Evolutionary conservation across 768 basidiomycete species (phyloP).

Genomic region (Candolleomyces eurysporus): DNA sequence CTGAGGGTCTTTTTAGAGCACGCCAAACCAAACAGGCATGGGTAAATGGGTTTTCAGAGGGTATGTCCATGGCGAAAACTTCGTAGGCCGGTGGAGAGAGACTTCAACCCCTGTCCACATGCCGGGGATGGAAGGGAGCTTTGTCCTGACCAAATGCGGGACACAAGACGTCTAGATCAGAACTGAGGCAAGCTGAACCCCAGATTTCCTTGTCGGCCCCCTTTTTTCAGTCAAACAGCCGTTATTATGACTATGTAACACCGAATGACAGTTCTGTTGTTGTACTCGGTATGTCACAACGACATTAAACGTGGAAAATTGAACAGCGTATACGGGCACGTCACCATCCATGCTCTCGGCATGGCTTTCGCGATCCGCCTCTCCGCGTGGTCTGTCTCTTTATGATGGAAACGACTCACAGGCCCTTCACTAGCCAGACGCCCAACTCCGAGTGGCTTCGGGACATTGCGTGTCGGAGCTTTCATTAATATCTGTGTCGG

Average conservation of each 20-base stretch:
- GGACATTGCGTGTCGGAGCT: no score
- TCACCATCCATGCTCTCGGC: no score
- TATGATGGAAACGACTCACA: no score
- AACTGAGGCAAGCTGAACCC: neutral
- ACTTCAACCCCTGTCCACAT: constrained; percentile 36
- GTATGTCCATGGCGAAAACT: constrained; percentile 46
- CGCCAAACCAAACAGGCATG: constrained; percentile 23
- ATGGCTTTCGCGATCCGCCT: no score
- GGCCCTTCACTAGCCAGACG: no score
- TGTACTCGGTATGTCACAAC: neutral
- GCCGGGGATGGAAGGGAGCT: constrained; percentile 51
- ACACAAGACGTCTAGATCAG: neutral
- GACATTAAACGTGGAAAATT: neutral
- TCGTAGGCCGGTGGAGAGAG: constrained; percentile 56
- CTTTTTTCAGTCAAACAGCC: neutral
- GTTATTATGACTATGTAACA: no score
- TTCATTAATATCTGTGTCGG: no score
- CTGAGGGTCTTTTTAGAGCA: constrained; percentile 24
- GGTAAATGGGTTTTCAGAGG: constrained; percentile 54
- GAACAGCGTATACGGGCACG: no score
- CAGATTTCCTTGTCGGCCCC: neutral
- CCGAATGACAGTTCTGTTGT: no score
- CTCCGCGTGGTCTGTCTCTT: no score
- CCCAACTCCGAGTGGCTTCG: no score
- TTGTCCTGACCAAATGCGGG: constrained; percentile 36